Evolutionary conservation across 2,329 filamentous ascomycete genomes (phyloP).

Genomic region (Dactylella cylindrospora): DNA sequence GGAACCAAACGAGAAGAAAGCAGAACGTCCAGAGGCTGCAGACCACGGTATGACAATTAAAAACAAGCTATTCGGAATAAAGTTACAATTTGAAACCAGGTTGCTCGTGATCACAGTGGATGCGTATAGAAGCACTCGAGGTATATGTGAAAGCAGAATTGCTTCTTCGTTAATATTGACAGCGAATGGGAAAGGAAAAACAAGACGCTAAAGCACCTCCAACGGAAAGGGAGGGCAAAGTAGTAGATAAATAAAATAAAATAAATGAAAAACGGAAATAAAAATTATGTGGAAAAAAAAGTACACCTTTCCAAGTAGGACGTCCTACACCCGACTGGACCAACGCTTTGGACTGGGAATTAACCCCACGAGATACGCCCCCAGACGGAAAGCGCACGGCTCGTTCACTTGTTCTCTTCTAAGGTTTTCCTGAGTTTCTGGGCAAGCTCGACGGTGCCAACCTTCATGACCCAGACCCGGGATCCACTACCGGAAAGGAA

Average conservation of each 20-base stretch:
- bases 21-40: too few relatives aligned
- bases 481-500: conserved; percentile 41
- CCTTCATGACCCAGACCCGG: conserved; percentile 45
- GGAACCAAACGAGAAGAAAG: too few relatives aligned
- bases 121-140: too few relatives aligned
- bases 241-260: background rate
- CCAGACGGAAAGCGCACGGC: background rate
- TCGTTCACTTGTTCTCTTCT: conserved; percentile 45
- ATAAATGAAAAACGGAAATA: conserved; percentile 1
- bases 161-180: too few relatives aligned
- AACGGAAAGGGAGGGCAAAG: conserved; percentile 1
- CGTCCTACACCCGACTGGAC: too few relatives aligned
- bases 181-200: background rate
- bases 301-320: too few relatives aligned
- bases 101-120: too few relatives aligned
- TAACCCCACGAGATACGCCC: background rate
- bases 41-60: too few relatives aligned
- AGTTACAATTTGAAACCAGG: too few relatives aligned
- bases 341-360: too few relatives aligned
- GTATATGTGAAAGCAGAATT: too few relatives aligned
- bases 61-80: too few relatives aligned
- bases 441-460: conserved; percentile 45
- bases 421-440: conserved; percentile 44
- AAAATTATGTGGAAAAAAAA: conserved; percentile 14
- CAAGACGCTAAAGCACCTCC: background rate